These are phyloP conservation scores for Fistulinella cinereoalba DNA, from an alignment of 1,284 basidiomycete species.

Conservation along the genomic window DNA sequence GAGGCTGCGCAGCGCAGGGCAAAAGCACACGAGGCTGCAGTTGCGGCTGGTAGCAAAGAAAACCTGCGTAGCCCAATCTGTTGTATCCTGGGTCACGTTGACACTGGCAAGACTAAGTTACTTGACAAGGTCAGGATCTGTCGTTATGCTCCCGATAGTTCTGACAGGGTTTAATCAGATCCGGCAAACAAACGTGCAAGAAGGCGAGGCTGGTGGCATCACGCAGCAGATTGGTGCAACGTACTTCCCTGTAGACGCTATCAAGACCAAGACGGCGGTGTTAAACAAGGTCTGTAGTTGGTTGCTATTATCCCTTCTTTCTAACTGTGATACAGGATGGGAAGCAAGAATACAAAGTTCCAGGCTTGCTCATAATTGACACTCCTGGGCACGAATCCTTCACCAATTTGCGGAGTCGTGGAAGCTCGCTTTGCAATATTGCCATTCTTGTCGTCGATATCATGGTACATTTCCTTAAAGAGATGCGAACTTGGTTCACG, in stretches of 20 bases:
- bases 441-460: constrained; percentile 99
- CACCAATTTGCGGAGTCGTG: constrained; percentile 94
- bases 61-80: constrained; percentile 96
- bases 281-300: constrained; percentile 69
- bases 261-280: constrained; percentile 89
- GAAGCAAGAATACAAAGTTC: constrained; percentile 91
- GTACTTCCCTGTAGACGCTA: constrained; percentile 98
- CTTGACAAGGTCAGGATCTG: constrained; percentile 80
- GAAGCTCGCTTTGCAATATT: constrained; percentile 98
- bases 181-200: constrained; percentile 99
- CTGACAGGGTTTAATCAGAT: constrained; percentile 55
- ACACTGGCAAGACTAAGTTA: constrained; percentile 99
- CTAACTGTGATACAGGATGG: constrained; percentile 53
- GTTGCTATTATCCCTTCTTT: constrained; percentile 1
- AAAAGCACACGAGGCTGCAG: constrained; percentile 82
- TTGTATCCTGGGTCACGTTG: constrained; percentile 99
- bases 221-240: constrained; percentile 99
- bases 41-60: constrained; percentile 87
- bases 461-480: constrained; percentile 57
- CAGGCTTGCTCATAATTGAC: constrained; percentile 95
- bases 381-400: constrained; percentile 99
- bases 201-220: constrained; percentile 99
- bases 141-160: not conserved
- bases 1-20: constrained; percentile 80
- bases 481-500: constrained; percentile 13